phyloP scores from a whole-genome alignment of 2,329 filamentous ascomycete species.

The Botrytis galanthina region DNA sequence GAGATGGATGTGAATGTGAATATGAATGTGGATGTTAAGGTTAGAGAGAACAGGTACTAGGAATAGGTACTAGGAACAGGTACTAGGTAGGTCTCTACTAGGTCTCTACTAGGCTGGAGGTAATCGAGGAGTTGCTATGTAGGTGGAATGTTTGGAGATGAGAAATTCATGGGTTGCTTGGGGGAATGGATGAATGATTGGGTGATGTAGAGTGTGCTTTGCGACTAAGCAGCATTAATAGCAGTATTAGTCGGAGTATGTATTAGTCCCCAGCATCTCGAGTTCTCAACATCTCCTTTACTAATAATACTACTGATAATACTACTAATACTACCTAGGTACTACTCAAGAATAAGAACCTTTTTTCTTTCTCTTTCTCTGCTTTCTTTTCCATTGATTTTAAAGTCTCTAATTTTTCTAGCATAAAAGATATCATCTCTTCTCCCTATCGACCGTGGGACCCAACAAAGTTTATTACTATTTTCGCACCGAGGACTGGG shows the following conservation, averaged over 20 bases:
- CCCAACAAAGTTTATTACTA: not conserved
- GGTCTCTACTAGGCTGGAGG: not conserved
- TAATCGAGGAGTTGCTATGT: not conserved
- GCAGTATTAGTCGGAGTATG: no score
- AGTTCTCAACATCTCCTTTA: no score
- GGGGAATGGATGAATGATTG: slow-evolving; percentile 2
- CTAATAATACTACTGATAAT: not conserved
- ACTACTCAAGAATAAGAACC: no score
- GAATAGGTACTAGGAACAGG: no score
- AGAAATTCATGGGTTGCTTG: slow-evolving; percentile 11
- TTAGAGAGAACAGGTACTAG: not conserved
- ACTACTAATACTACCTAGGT: not conserved
- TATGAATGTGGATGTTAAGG: not conserved
- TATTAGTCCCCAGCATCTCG: no score
- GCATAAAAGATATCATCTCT: no score
- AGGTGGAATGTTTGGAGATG: slow-evolving; percentile 7
- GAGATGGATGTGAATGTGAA: no score
- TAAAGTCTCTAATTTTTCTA: no score
- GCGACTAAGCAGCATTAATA: no score
- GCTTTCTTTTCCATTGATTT: no score
- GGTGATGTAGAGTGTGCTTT: no score
- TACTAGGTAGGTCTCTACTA: not conserved
- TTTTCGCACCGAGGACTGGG: not conserved
- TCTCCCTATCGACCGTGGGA: no score
- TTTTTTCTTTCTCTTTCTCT: not conserved